A percentile compares a stretch with the other conserved stretches of the same genome.
These are phyloP conservation scores for Phytophthora megakarya DNA, from an alignment of 352 stramenopile species.

Conservation along the genomic window DNA sequence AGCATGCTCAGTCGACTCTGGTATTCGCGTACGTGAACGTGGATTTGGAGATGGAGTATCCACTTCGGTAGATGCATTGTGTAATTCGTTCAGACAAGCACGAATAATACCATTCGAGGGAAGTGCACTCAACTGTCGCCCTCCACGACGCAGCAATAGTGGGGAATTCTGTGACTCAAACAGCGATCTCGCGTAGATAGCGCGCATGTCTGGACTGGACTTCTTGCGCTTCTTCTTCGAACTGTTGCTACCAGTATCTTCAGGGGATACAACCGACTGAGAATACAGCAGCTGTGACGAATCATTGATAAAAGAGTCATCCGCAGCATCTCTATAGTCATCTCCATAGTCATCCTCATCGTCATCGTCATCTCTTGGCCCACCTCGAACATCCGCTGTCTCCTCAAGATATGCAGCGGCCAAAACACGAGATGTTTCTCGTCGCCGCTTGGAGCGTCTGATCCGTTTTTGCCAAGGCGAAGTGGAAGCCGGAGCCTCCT, in stretches of 20 bases:
- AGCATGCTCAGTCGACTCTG: neutral
- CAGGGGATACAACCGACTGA: slow-evolving; percentile 40
- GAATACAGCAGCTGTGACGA: slow-evolving; percentile 84
- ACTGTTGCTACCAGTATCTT: slow-evolving; percentile 21
- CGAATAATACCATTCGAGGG: slow-evolving; percentile 66
- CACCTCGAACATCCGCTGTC: slow-evolving; percentile 60
- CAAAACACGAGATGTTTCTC: slow-evolving; percentile 38
- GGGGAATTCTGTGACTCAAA: slow-evolving; percentile 59
- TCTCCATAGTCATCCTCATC: slow-evolving; percentile 74
- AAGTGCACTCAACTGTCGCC: slow-evolving; percentile 42
- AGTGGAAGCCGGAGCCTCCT: slow-evolving; percentile 13
- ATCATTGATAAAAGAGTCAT: slow-evolving; percentile 85
- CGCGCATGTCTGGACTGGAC: slow-evolving; percentile 63
- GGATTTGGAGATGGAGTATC: slow-evolving; percentile 18
- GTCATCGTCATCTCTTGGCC: slow-evolving; percentile 55
- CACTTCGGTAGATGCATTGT: slow-evolving; percentile 13
- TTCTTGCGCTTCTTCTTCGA: slow-evolving; percentile 36
- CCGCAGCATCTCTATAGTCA: slow-evolving; percentile 48
- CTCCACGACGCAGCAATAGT: slow-evolving; percentile 40
- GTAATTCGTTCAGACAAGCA: slow-evolving; percentile 61
- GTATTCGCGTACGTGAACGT: slow-evolving; percentile 10
- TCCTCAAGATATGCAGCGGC: slow-evolving; percentile 72
- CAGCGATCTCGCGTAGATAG: slow-evolving; percentile 75
- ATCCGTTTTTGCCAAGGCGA: slow-evolving; percentile 72
- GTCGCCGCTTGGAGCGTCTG: slow-evolving; percentile 54